A percentile compares a stretch with the other conserved stretches of the same genome.
Evolutionary conservation across 768 basidiomycete species (phyloP).

Genomic region (Clitopilus passeckerianus): DNA sequence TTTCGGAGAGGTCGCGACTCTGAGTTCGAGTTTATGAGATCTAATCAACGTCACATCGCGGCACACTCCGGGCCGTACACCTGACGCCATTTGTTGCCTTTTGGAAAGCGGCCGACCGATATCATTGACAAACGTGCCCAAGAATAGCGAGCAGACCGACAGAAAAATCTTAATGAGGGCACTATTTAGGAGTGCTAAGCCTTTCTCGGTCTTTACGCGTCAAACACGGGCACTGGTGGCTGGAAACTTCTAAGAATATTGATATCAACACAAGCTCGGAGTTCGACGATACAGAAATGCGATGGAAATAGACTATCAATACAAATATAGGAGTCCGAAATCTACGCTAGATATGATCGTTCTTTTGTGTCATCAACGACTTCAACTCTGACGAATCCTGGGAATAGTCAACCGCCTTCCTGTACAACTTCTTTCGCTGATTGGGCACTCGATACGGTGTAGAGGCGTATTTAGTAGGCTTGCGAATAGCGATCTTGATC

Average conservation of each 20-base stretch:
- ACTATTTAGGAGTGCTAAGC: not conserved
- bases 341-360: not conserved
- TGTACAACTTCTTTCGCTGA: not conserved
- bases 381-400: not conserved
- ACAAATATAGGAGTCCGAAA: not conserved
- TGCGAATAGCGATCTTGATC: not conserved
- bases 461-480: not conserved
- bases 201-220: not conserved
- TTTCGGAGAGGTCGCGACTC: not conserved
- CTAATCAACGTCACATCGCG: slow-evolving; percentile 1
- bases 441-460: not conserved
- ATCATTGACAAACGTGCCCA: not conserved
- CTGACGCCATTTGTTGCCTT: not conserved
- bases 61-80: not conserved
- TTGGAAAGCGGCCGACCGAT: not conserved
- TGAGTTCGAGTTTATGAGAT: not conserved
- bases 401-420: too few species aligned
- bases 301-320: not conserved
- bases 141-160: not conserved
- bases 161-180: not conserved
- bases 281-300: too few species aligned
- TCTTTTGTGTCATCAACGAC: not conserved
- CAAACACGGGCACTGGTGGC: not conserved
- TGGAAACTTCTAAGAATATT: not conserved
- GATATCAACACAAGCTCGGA: not conserved